phyloP scores from a whole-genome alignment of 805 yeast genomes.

The Candida insectorum region DNA sequence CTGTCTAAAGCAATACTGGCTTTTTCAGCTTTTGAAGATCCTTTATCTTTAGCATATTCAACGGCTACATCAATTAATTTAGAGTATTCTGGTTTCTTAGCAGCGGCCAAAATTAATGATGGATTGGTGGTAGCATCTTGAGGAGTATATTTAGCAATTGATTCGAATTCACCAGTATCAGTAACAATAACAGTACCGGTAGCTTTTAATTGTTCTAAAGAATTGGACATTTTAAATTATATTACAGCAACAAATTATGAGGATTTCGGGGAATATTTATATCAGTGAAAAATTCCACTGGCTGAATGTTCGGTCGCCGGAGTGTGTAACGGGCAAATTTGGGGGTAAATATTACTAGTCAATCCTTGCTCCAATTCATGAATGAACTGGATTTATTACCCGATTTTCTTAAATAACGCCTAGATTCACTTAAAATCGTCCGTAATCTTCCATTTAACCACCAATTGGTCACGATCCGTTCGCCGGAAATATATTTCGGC shows the following conservation, averaged over 20 bases:
- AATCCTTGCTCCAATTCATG: too few species aligned
- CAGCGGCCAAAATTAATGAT: conserved; percentile 91
- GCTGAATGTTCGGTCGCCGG: conserved; percentile 1
- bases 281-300: conserved; percentile 1
- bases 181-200: conserved; percentile 96
- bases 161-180: conserved; percentile 98
- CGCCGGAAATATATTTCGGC: too few species aligned
- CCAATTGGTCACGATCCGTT: too few species aligned
- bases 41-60: conserved; percentile 66
- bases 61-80: conserved; percentile 88
- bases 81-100: conserved; percentile 87
- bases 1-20: conserved; percentile 85
- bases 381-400: too few species aligned
- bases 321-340: too few species aligned
- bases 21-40: conserved; percentile 55
- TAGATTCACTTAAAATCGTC: too few species aligned
- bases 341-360: too few species aligned
- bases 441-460: too few species aligned
- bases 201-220: conserved; percentile 90
- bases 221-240: conserved; percentile 30
- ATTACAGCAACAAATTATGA: neutral
- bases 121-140: conserved; percentile 99
- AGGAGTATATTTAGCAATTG: conserved; percentile 96
- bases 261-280: conserved; percentile 5
- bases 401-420: too few species aligned